phyloP scores from a whole-genome alignment of 148 eudicot species.

The Cornus kousa region DNA sequence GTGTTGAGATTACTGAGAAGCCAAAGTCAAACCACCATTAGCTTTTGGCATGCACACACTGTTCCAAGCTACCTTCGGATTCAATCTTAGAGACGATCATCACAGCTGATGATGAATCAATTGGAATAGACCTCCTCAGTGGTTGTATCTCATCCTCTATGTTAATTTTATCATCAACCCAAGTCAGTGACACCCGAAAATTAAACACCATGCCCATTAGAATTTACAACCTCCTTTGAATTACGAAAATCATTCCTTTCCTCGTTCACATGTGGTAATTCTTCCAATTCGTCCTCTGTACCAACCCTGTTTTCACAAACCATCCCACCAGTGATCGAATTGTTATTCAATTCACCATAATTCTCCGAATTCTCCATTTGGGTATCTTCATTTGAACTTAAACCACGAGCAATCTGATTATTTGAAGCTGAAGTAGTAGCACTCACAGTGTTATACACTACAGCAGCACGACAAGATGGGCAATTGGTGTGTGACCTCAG shows the following conservation, averaged over 20 bases:
- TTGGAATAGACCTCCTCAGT: too few species aligned
- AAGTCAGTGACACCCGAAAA: too few species aligned
- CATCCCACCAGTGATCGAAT: not conserved
- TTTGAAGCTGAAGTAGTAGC: constrained; percentile 16
- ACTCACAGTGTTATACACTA: constrained; percentile 24
- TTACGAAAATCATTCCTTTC: not conserved
- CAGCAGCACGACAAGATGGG: constrained; percentile 56
- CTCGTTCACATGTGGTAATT: not conserved
- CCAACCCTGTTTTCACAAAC: constrained; percentile 5
- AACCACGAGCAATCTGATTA: constrained; percentile 18
- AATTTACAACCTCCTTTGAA: too few species aligned
- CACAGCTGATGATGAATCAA: too few species aligned
- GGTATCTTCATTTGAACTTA: constrained; percentile 13
- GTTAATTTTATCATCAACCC: too few species aligned
- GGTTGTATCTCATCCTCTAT: too few species aligned
- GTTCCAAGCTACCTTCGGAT: too few species aligned
- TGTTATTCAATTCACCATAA: constrained; percentile 18
- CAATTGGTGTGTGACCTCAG: constrained; percentile 63
- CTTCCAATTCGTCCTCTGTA: constrained; percentile 10
- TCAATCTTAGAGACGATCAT: too few species aligned
- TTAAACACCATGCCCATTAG: too few species aligned
- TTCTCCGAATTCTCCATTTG: constrained; percentile 22
- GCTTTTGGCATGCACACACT: too few species aligned
- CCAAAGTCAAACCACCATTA: too few species aligned
- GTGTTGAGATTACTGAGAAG: too few species aligned